A percentile compares a stretch with the other conserved stretches of the same genome.
phyloP scores from a whole-genome alignment of 306 rosid species.

The Arachis hypogaea region DNA sequence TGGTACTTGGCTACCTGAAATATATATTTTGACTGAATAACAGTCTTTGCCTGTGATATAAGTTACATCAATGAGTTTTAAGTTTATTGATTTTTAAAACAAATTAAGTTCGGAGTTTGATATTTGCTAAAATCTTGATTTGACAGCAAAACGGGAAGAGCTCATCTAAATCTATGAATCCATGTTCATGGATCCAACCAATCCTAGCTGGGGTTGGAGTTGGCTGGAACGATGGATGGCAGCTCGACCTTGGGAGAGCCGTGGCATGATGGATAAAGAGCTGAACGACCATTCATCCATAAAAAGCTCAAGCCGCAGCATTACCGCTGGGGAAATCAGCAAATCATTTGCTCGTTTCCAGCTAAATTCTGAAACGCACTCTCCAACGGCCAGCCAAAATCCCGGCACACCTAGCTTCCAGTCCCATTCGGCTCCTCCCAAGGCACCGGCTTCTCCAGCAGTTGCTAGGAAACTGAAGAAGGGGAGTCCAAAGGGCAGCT shows the following conservation, averaged over 20 bases:
- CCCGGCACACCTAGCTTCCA: slow-evolving; percentile 57
- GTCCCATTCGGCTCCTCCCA: slow-evolving; percentile 73
- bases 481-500: slow-evolving; percentile 68
- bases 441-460: slow-evolving; percentile 47
- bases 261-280: slow-evolving; percentile 60
- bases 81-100: slow-evolving; percentile 35
- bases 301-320: slow-evolving; percentile 57
- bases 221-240: slow-evolving; percentile 99
- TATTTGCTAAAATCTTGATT: slow-evolving; percentile 10
- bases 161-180: slow-evolving; percentile 67
- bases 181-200: slow-evolving; percentile 93
- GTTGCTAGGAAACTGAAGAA: slow-evolving; percentile 58
- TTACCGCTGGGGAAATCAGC: slow-evolving; percentile 81
- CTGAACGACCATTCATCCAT: slow-evolving; percentile 62
- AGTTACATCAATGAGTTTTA: neutral
- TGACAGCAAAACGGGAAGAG: slow-evolving; percentile 84
- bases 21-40: slow-evolving; percentile 16
- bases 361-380: slow-evolving; percentile 74
- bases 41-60: slow-evolving; percentile 5
- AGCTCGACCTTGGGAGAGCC: slow-evolving; percentile 75
- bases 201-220: slow-evolving; percentile 99
- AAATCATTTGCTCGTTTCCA: slow-evolving; percentile 88
- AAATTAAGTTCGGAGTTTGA: slow-evolving; percentile 28
- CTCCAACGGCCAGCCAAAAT: slow-evolving; percentile 80
- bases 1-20: slow-evolving; percentile 23